phyloP scores from a whole-genome alignment of 1,139 yeast genomes.

The Geotrichum histeridarum region DNA sequence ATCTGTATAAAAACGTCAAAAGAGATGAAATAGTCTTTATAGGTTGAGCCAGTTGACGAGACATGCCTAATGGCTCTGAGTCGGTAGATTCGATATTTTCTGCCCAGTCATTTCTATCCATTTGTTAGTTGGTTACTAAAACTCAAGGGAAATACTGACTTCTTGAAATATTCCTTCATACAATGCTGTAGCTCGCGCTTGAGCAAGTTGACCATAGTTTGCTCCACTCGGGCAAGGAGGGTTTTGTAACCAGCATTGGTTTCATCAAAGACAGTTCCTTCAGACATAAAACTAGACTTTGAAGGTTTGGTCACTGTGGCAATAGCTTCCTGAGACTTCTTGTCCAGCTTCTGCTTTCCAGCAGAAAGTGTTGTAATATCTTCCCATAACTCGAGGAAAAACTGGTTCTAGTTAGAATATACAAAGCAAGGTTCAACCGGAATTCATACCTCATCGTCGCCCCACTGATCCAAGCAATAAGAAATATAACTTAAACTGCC shows the following conservation, averaged over 20 bases:
- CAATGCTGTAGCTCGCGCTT: conserved; percentile 47
- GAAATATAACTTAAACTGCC: conserved; percentile 56
- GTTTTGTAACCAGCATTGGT: conserved; percentile 46
- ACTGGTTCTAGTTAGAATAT: conserved; percentile 18
- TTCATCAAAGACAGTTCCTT: conserved; percentile 52
- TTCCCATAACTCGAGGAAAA: conserved; percentile 60
- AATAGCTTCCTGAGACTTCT: conserved; percentile 16
- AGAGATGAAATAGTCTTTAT: conserved; percentile 40
- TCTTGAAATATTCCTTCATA: conserved; percentile 48
- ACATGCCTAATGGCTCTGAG: conserved; percentile 18
- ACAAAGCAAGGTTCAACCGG: background rate
- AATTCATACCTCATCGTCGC: conserved; percentile 46
- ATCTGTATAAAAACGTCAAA: conserved; percentile 38
- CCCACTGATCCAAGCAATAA: conserved; percentile 56
- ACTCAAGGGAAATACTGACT: conserved; percentile 4
- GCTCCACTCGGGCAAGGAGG: conserved; percentile 41
- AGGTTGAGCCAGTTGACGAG: conserved; percentile 40
- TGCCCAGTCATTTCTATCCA: conserved; percentile 13
- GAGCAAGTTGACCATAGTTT: conserved; percentile 45
- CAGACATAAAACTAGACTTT: conserved; percentile 21
- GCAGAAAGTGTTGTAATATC: conserved; percentile 29
- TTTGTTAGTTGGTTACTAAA: background rate
- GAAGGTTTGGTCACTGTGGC: conserved; percentile 19
- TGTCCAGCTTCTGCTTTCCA: conserved; percentile 20
- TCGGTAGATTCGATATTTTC: conserved; percentile 5